A percentile compares a stretch with the other conserved stretches of the same genome.
Conservation (phyloP, 306 rosid species). For the Trifolium pratense region DNA sequence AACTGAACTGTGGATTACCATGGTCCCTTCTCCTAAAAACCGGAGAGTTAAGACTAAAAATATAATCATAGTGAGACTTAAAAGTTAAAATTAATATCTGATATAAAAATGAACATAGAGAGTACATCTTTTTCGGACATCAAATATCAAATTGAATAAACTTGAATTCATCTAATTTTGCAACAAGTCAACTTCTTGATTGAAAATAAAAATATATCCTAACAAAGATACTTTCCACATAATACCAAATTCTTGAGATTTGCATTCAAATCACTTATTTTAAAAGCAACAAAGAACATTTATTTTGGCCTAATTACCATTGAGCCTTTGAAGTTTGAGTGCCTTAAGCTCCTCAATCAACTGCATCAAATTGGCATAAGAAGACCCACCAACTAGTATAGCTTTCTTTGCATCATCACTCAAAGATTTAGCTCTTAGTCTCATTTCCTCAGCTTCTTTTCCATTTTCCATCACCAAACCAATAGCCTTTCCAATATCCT, state of each 20-base stretch:
- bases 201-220: too few species aligned
- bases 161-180: too few species aligned
- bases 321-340: constrained; percentile 10
- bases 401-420: constrained; percentile 19
- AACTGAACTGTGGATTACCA: neutral
- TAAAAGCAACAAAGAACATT: neutral
- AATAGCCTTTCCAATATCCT: constrained; percentile 5
- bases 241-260: neutral
- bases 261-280: neutral
- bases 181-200: neutral
- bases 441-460: constrained; percentile 3
- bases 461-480: constrained; percentile 1
- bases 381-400: constrained; percentile 7
- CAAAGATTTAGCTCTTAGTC: constrained; percentile 5
- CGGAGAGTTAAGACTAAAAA: too few species aligned
- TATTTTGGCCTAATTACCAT: neutral
- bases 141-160: neutral
- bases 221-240: neutral
- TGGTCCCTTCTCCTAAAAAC: too few species aligned
- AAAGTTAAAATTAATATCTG: too few species aligned
- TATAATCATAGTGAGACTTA: too few species aligned
- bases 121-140: too few species aligned
- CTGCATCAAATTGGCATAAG: neutral
- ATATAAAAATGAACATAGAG: too few species aligned
- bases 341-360: neutral